Base-by-base conservation (phyloP, 768 basidiomycete species). In the Russula virescens region DNA sequence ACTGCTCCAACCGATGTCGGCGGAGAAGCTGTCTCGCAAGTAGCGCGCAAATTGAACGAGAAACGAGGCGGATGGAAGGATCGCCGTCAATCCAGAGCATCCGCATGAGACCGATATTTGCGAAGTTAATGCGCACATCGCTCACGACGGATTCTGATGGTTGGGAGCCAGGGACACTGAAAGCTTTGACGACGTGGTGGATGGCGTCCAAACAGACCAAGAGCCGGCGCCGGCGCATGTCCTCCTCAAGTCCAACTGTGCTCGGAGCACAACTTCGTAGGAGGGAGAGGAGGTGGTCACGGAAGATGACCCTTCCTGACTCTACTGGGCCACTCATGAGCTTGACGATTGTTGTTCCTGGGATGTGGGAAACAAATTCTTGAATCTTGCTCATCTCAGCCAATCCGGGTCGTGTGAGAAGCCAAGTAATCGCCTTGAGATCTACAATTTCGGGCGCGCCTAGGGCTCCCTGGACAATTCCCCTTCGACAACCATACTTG, bases 51-150 rank as follows among this genome's bases (percentile, higher is more conserved):
- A 42, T 59, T 28, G 57, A 53, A 23, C 50, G 62, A 47, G 62
- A 26, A 16, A 47, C n/a, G 46, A 59, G 40, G 28, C 62, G 62
- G 19, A 59, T 49, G 8, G 51, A 31, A n/a, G 62, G 57, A 31
- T 59, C 62, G 13, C 11, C 2, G n/a, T 63, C 38, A 2, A 18
- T 34, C 56, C 62, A 63, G 25, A 63, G 56, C 19, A 21, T 2
- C 5, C 35, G 55, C 56, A 63, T 57, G 5, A 63, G 25, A 6
- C 21, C n/a, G 35, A 48, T 14, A 23, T 52, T 57, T 40, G 62
- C 62, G 16, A 63, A 63, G 21, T 49, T 58, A 10, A n/a, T 49
- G 26, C 62, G 57, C 28, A 63, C 18, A 23, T 63, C 62, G 19
- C 25, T n/a, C 5, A 63, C 46, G 18, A 63, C 25, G n/a, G 45